phyloP scores from a whole-genome alignment of 331 rosid genomes.

The Malus hybrid region DNA sequence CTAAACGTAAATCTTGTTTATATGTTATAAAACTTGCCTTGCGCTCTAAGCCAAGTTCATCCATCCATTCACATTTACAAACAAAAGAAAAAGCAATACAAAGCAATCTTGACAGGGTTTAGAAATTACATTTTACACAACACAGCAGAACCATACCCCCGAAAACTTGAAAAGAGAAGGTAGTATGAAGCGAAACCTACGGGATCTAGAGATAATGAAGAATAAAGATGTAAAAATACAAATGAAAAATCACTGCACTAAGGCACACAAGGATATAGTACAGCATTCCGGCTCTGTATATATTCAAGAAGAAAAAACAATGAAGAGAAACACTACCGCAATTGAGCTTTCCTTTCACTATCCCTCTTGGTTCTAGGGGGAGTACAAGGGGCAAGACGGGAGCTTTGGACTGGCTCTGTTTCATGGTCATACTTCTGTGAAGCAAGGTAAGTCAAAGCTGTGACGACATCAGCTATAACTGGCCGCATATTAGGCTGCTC shows the following conservation, averaged over 20 bases:
- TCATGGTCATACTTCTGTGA: slow-evolving; percentile 49
- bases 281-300: slow-evolving; percentile 18
- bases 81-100: no score
- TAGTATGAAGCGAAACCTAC: neutral
- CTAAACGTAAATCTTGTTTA: no score
- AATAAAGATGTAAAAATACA: slow-evolving; percentile 1
- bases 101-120: neutral
- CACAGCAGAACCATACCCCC: slow-evolving; percentile 22
- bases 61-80: no score
- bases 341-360: slow-evolving; percentile 26
- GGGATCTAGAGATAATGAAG: neutral
- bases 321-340: slow-evolving; percentile 14
- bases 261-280: slow-evolving; percentile 12
- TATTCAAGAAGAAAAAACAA: neutral
- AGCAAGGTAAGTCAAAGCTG: slow-evolving; percentile 87
- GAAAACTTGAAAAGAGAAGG: neutral
- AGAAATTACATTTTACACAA: neutral
- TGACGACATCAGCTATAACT: slow-evolving; percentile 41
- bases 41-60: no score
- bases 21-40: no score
- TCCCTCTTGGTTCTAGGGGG: slow-evolving; percentile 57
- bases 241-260: neutral
- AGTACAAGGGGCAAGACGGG: slow-evolving; percentile 48
- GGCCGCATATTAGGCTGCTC: slow-evolving; percentile 71
- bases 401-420: slow-evolving; percentile 36